Percentiles rank a stretch among this genome's conserved stretches.
These are phyloP conservation scores for Clavaria fumosa DNA, from an alignment of 768 basidiomycete species.

Conservation along the genomic window DNA sequence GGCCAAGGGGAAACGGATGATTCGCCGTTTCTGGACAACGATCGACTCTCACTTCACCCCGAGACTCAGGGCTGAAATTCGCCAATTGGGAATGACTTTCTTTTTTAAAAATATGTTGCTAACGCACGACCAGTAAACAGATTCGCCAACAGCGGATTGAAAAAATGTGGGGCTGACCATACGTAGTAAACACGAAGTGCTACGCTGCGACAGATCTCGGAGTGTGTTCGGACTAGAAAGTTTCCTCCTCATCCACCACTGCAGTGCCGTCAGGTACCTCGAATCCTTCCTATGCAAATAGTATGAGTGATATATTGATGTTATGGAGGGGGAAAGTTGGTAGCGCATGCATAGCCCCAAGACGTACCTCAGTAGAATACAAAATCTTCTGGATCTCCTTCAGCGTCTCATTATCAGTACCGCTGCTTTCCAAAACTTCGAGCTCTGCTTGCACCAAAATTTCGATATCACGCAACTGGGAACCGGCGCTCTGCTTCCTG, in stretches of 20 bases:
- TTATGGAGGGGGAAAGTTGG: slow-evolving; percentile 1
- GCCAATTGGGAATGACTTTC: no score
- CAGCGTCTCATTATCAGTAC: slow-evolving; percentile 45
- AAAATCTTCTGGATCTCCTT: slow-evolving; percentile 81
- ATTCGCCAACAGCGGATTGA: no score
- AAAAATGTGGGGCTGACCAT: no score
- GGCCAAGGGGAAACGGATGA: no score
- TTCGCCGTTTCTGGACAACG: no score
- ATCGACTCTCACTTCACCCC: no score
- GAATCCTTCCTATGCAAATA: slow-evolving; percentile 61
- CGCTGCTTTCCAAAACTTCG: slow-evolving; percentile 42
- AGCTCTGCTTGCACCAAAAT: slow-evolving; percentile 75
- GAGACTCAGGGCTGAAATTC: no score
- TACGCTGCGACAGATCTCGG: slow-evolving; percentile 28
- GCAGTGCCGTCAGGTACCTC: slow-evolving; percentile 62
- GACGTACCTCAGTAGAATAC: slow-evolving; percentile 88
- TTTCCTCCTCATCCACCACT: slow-evolving; percentile 66
- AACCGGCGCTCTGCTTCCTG: no score
- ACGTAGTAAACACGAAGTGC: no score
- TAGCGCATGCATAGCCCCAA: slow-evolving; percentile 12
- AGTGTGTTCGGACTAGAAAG: slow-evolving; percentile 30
- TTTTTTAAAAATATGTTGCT: no score
- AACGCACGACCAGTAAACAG: no score
- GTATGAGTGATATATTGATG: neutral
- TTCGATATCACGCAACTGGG: slow-evolving; percentile 90